phyloP scores from a whole-genome alignment of 2,329 filamentous ascomycete species.

The Dothideomycetes sp. region DNA sequence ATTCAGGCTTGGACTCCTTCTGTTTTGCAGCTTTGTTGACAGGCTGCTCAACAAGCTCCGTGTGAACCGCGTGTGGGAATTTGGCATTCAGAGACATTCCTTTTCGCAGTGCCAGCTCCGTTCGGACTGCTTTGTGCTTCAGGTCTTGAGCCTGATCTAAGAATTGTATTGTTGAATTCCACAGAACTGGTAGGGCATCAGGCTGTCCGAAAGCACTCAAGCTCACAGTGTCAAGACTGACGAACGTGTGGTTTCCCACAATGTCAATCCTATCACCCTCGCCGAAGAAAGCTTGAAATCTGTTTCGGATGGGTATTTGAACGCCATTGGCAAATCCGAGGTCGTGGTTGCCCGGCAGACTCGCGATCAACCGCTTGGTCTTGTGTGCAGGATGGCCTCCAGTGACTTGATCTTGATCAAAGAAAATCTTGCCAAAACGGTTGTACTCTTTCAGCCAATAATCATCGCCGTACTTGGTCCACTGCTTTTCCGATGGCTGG shows the following conservation, averaged over 20 bases:
- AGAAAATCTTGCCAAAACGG: conserved; percentile 80
- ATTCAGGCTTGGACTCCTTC: conserved; percentile 36
- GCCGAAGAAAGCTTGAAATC: conserved; percentile 84
- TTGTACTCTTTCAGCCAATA: conserved; percentile 84
- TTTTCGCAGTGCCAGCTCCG: conserved; percentile 57
- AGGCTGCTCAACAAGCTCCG: conserved; percentile 21
- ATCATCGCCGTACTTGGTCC: conserved; percentile 64
- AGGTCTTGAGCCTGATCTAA: conserved; percentile 55
- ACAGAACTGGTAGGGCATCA: conserved; percentile 52
- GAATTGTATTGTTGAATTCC: conserved; percentile 67
- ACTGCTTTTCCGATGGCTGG: conserved; percentile 56
- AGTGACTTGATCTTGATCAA: conserved; percentile 37
- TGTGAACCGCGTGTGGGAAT: conserved; percentile 27
- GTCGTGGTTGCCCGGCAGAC: conserved; percentile 90
- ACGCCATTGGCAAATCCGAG: conserved; percentile 82
- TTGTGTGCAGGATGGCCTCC: conserved; percentile 59
- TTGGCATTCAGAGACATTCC: conserved; percentile 41
- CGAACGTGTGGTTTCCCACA: conserved; percentile 89
- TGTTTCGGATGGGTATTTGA: conserved; percentile 66
- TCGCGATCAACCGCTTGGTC: conserved; percentile 70
- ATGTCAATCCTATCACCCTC: conserved; percentile 85
- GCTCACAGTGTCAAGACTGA: conserved; percentile 82
- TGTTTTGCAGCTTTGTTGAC: conserved; percentile 28
- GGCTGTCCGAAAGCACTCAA: conserved; percentile 63
- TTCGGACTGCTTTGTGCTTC: conserved; percentile 59